Percentiles rank a stretch among this genome's conserved stretches.
Conservation (phyloP, 768 basidiomycete genomes). For the Grammothele lineata region DNA sequence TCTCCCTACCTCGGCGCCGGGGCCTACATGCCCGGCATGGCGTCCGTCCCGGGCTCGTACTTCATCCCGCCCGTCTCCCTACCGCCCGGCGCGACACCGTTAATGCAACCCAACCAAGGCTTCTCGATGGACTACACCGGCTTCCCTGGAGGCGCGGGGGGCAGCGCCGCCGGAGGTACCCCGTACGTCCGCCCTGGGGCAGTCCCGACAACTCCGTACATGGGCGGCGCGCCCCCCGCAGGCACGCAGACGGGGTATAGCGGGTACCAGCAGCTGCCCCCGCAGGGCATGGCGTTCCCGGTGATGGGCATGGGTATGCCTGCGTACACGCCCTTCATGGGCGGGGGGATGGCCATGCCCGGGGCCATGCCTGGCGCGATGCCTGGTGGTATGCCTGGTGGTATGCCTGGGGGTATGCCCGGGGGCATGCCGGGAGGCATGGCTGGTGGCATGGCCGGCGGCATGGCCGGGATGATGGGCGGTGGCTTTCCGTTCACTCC, state of each 20-base stretch:
- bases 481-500: constrained; percentile 24
- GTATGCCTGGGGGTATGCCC: constrained; percentile 8
- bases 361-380: constrained; percentile 7
- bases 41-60: constrained; percentile 33
- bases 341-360: constrained; percentile 9
- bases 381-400: constrained; percentile 2
- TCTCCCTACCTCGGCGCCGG: constrained; percentile 18
- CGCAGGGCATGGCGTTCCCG: constrained; percentile 1
- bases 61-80: constrained; percentile 28
- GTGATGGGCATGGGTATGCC: constrained; percentile 9
- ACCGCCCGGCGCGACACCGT: constrained; percentile 16
- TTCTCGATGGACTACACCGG: constrained; percentile 31
- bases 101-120: constrained; percentile 15
- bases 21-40: neutral
- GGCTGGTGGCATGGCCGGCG: constrained; percentile 9
- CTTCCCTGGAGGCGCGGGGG: constrained; percentile 15
- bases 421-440: constrained; percentile 18
- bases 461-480: constrained; percentile 7
- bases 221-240: neutral
- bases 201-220: constrained; percentile 10
- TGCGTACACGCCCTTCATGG: constrained; percentile 15
- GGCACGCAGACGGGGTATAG: constrained; percentile 9
- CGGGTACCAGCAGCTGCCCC: constrained; percentile 9
- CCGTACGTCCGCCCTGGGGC: constrained; percentile 5
- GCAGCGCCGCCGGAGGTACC: neutral